Evolutionary conservation across 257 asterid genomes (phyloP), one percentile per base, ranked within the genome.

Genomic region (Forsythia suspensa): DNA sequence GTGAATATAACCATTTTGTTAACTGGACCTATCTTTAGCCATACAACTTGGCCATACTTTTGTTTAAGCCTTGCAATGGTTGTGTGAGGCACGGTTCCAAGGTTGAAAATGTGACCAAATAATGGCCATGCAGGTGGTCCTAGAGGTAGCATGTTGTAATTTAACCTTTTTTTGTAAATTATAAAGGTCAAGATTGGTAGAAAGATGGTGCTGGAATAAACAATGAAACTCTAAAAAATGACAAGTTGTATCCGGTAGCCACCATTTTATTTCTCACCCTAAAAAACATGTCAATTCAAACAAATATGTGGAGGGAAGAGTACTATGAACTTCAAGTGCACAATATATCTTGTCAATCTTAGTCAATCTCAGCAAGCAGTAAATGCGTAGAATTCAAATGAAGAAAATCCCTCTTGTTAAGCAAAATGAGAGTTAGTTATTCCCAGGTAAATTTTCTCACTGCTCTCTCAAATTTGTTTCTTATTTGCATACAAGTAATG

Each of bases 1-100:
- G 73, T 77, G 61, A 81, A 84, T 8, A 87, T 81, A 15, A 87
- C 89, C 87, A 90, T 74, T 6, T 89, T 89, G 87, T 86, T 83
- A 77, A 83, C 77, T 0, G 90, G 80, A 37, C 93, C 93, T 16
- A 87, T 76, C 72, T 65, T 75, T 44, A 89, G 90, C 87, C 89
- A 83, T 40, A 86, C 24, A 37, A 90, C 77, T 0, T 92, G 80
- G 15, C 92, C 92, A 65, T 84, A 80, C 34, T 75, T 46, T 38
- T 10, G 15, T 70, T 79, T 83, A 82, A 87, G 3, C 69, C 71
- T 88, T 80, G 79, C 87, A 3, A 87, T 63, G 0, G 85, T 79
- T 20, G 79, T 83, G 38, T 90, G 90, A 0, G 95, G 95, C 37
- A 87, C 72, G 40, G 75, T 77, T 6, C 91, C 95, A 29, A 29